Evolutionary conservation across 306 rosid genomes (phyloP).

Genomic region (Pueraria montana): DNA sequence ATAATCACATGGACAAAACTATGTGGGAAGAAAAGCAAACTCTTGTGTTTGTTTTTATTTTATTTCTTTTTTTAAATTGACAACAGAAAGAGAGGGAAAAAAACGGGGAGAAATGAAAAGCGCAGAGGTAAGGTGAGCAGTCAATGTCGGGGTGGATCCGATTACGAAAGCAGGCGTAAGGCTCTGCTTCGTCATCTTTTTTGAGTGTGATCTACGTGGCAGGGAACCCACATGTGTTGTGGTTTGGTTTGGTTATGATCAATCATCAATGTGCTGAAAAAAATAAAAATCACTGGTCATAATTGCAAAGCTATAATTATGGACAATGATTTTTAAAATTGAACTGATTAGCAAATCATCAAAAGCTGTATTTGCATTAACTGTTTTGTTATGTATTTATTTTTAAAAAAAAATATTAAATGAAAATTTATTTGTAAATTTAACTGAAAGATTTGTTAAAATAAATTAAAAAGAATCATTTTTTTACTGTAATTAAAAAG

Average conservation of each 20-base stretch:
- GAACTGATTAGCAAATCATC: neutral
- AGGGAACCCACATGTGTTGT: neutral
- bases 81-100: too few species aligned
- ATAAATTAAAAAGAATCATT: too few species aligned
- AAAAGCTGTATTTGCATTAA: neutral
- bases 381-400: neutral
- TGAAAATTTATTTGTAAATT: too few species aligned
- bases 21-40: slow-evolving; percentile 24
- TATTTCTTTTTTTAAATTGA: neutral
- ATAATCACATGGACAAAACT: slow-evolving; percentile 12
- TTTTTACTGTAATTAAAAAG: too few species aligned
- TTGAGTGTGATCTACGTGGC: slow-evolving; percentile 22
- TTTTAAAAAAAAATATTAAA: too few species aligned
- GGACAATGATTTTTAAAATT: neutral
- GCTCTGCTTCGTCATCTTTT: slow-evolving; percentile 5
- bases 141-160: neutral
- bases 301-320: neutral
- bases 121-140: neutral
- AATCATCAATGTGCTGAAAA: neutral
- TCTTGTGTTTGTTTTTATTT: neutral
- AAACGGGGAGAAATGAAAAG: neutral
- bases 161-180: neutral
- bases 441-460: too few species aligned
- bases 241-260: neutral
- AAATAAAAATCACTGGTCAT: neutral